Percentiles rank a stretch among this genome's conserved stretches.
Evolutionary conservation across 257 asterid genomes (phyloP).

Genomic region (Henckelia pumila): DNA sequence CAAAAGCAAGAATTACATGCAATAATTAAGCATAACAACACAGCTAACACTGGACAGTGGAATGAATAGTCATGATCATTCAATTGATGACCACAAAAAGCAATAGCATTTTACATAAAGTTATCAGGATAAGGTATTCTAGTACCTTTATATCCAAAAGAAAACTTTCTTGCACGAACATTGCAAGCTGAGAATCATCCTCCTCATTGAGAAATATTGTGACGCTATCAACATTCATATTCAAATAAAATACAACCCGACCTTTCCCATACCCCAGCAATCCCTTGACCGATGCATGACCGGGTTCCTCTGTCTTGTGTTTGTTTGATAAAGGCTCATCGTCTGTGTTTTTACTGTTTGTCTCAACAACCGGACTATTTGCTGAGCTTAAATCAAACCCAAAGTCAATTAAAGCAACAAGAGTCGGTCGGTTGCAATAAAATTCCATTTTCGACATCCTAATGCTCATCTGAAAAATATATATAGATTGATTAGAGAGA

Average conservation of each 20-base stretch:
- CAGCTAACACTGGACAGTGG: constrained; percentile 20
- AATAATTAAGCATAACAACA: constrained; percentile 23
- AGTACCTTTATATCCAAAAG: constrained; percentile 83
- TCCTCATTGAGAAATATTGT: constrained; percentile 90
- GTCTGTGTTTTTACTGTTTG: constrained; percentile 33
- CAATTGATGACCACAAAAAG: constrained; percentile 10
- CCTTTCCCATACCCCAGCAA: constrained; percentile 88
- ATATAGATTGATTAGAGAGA: constrained; percentile 27
- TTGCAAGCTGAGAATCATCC: constrained; percentile 95
- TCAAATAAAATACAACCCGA: constrained; percentile 81
- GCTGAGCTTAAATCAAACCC: constrained; percentile 67
- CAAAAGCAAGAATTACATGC: constrained; percentile 30
- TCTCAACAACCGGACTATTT: constrained; percentile 33
- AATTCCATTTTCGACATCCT: constrained; percentile 96
- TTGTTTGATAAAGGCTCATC: constrained; percentile 44
- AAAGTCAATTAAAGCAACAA: constrained; percentile 88
- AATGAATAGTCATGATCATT: constrained; percentile 14
- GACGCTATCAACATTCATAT: constrained; percentile 91
- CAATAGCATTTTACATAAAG: constrained; percentile 14
- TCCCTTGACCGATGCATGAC: constrained; percentile 64
- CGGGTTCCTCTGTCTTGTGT: constrained; percentile 67
- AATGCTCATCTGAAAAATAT: constrained; percentile 75
- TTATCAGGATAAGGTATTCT: constrained; percentile 3
- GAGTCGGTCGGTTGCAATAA: constrained; percentile 93
- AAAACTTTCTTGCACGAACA: constrained; percentile 97